These are phyloP conservation scores for Paraphysoderma sedebokerense DNA, from an alignment of 371 early-diverging fungal genomes.

Conservation along the genomic window DNA sequence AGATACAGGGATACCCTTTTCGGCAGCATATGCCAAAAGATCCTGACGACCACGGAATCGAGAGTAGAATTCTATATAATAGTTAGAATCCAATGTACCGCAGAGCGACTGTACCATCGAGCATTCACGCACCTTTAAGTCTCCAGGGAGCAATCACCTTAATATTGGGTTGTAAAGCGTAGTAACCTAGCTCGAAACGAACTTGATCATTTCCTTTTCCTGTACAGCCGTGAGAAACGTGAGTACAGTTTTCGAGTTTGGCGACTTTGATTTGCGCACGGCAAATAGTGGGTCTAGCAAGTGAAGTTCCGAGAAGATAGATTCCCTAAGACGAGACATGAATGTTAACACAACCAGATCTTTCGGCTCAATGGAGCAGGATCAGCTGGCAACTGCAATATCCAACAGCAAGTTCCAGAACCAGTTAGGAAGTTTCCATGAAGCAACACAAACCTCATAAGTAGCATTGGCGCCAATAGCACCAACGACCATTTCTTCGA, in stretches of 20 bases:
- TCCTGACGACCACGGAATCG: slow-evolving; percentile 87
- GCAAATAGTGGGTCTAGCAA: slow-evolving; percentile 92
- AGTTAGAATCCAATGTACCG: background rate
- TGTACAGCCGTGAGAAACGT: slow-evolving; percentile 94
- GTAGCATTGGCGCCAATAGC: slow-evolving; percentile 87
- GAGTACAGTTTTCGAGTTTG: slow-evolving; percentile 71
- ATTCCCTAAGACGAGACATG: slow-evolving; percentile 24
- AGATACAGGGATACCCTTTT: slow-evolving; percentile 80
- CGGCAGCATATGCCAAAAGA: slow-evolving; percentile 75
- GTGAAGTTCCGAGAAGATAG: slow-evolving; percentile 89
- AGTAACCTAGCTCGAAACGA: slow-evolving; percentile 94
- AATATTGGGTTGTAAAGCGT: slow-evolving; percentile 79
- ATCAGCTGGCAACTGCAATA: background rate
- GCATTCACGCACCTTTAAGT: slow-evolving; percentile 46
- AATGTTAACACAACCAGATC: background rate
- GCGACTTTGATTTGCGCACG: slow-evolving; percentile 82
- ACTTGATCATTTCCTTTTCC: slow-evolving; percentile 99
- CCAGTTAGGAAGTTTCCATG: too few species aligned
- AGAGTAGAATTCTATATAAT: slow-evolving; percentile 57
- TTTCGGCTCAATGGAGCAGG: background rate
- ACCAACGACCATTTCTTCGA: slow-evolving; percentile 80
- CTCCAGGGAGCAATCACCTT: slow-evolving; percentile 94
- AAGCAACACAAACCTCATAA: too few species aligned
- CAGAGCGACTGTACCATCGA: background rate
- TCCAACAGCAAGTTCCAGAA: background rate